phyloP scores from a whole-genome alignment of 1,139 yeast species.

The Wickerhamomyces sp. region DNA sequence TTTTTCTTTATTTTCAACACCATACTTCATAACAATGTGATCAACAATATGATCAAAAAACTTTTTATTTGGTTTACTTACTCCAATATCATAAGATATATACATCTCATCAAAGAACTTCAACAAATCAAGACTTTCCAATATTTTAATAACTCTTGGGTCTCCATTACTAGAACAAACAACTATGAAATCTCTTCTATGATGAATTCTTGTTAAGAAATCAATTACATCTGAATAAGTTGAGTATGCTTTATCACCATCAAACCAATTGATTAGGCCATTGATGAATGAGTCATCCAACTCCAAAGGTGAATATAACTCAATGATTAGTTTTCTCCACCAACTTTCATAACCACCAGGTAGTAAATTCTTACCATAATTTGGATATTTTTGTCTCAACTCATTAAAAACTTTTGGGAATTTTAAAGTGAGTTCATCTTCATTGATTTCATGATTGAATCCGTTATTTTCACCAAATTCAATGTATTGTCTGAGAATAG shows the following conservation, averaged over 20 bases:
- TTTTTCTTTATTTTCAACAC: slow-evolving; percentile 8
- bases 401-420: slow-evolving; percentile 29
- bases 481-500: slow-evolving; percentile 50
- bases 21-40: slow-evolving; percentile 21
- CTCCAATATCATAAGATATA: slow-evolving; percentile 51
- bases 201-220: slow-evolving; percentile 34
- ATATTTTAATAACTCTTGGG: slow-evolving; percentile 38
- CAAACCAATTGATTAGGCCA: slow-evolving; percentile 43
- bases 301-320: slow-evolving; percentile 33
- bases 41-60: slow-evolving; percentile 41
- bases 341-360: slow-evolving; percentile 38
- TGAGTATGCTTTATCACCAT: slow-evolving; percentile 43
- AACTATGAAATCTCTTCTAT: slow-evolving; percentile 30
- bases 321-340: slow-evolving; percentile 53
- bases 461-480: slow-evolving; percentile 42
- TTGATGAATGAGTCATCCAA: slow-evolving; percentile 27
- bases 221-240: slow-evolving; percentile 51
- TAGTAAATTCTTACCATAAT: slow-evolving; percentile 47
- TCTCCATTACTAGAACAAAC: slow-evolving; percentile 61
- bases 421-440: slow-evolving; percentile 23
- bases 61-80: slow-evolving; percentile 43
- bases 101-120: slow-evolving; percentile 39
- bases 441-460: slow-evolving; percentile 28
- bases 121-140: slow-evolving; percentile 41
- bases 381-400: slow-evolving; percentile 40